Base-by-base conservation (phyloP, 257 asterid genomes). In the Solanum virginianum region DNA sequence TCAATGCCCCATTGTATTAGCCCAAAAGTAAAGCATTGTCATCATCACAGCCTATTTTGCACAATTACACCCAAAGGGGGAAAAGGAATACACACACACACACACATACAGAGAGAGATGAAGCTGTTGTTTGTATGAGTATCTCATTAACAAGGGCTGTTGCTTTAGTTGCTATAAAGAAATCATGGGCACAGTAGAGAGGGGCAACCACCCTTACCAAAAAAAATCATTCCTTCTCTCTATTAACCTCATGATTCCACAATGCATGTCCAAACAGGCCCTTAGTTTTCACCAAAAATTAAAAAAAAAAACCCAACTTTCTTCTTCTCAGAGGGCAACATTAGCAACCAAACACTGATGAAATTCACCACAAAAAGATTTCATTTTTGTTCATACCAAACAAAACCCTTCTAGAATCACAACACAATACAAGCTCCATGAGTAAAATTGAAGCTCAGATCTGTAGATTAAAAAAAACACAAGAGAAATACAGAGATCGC, bases 401-500 rank as follows among this genome's bases (percentile, higher is more conserved):
- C 41, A 43, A 9, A 9, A 7, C 43, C 84, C 1, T n/a, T 60
- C 13, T 63, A 63, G 41, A 13, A 24, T 11, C 26, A 63, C 71
- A 63, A 26, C 15, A 63, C 20, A 22, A 63, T 63, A 2, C 7
- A 62, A 62, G 70, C 71, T 63, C 26, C 20, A 29, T 22, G 13
- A 66, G 62, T 8, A 49, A 60, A 47, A 39, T 43, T 82, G 32
- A 62, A 39, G 54, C 43, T 77, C 80, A 71, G 80, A 82, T 82
- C 79, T 60, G 79, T 82, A 18, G 51, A 26, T 20, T 36, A 36
- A 36, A 36, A 59, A 59, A 11, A 24, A 70, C 11, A 72, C 56
- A 43, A 22, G 20, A 39, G 36, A 47, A 13, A 24, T 53, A 17
- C 81, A 81, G 85, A 88, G 88, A 83, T 85, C 69, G 85, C 84